Percentiles rank a stretch among this genome's conserved stretches.
Evolutionary conservation across 805 yeast genomes (phyloP).

Genomic region (Myxozyma neotropica): DNA sequence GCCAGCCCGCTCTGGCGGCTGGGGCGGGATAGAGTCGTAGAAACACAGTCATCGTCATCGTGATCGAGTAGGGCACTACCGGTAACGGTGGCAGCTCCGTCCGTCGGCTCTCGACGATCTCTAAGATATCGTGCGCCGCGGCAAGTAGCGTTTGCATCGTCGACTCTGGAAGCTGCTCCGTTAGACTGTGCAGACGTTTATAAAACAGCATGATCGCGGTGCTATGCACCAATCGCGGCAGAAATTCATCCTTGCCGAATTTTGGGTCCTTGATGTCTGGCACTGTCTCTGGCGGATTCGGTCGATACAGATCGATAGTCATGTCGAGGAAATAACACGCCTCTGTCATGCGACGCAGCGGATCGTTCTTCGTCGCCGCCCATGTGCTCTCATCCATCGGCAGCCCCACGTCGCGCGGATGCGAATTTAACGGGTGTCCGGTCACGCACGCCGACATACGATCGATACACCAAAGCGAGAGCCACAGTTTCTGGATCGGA

Average conservation of each 20-base stretch:
- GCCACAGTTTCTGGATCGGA: constrained; percentile 41
- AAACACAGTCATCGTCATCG: constrained; percentile 43
- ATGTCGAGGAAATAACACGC: constrained; percentile 43
- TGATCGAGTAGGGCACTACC: constrained; percentile 41
- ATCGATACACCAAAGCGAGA: constrained; percentile 47
- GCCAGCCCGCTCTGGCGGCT: constrained; percentile 27
- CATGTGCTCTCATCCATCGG: constrained; percentile 32
- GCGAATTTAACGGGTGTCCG: constrained; percentile 45
- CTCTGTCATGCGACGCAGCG: constrained; percentile 39
- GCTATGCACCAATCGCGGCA: constrained; percentile 36
- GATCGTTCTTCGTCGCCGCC: constrained; percentile 34
- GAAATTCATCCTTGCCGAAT: constrained; percentile 13
- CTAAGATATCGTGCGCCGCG: constrained; percentile 25
- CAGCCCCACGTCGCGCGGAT: constrained; percentile 46
- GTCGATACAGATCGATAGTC: constrained; percentile 46
- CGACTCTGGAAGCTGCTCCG: constrained; percentile 25
- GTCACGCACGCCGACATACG: constrained; percentile 46
- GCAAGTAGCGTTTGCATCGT: constrained; percentile 17
- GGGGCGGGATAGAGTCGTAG: constrained; percentile 39
- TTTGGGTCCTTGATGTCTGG: constrained; percentile 13
- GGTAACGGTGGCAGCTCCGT: constrained; percentile 39
- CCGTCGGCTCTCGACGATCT: constrained; percentile 9
- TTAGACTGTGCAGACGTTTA: constrained; percentile 36
- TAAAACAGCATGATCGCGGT: constrained; percentile 41
- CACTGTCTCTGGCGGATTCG: constrained; percentile 30